Evolutionary conservation across 352 stramenopile genomes (phyloP), one percentile per base, ranked within the genome.

Genomic region (Globisporangium nodosum): DNA sequence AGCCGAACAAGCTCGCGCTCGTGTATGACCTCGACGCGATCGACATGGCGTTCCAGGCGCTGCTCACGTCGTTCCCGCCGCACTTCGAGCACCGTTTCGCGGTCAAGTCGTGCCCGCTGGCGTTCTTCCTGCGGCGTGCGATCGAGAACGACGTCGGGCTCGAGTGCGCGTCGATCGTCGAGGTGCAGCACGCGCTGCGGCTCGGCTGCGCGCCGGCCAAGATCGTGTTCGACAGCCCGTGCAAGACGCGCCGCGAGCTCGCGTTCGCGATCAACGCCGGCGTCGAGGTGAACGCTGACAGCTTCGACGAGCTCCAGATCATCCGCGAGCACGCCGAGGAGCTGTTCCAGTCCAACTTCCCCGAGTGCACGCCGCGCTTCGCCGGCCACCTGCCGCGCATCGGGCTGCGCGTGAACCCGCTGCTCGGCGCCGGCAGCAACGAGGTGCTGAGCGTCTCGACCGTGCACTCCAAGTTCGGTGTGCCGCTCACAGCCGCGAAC

Each of bases 151-250:
- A 87, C 47, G 73, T 91, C 21, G 85, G 85, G 0, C 65, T 90
- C 45, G 85, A 91, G 64, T 93, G 85, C 45, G 85, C 85, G n/a
- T 95, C 85, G 1, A 77, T 95, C 33, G 63, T 90, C 8, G 85
- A 95, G 61, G 85, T 93, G 13, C 74, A 90, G 58, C 85, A 95
- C 50, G 84, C 85, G 8, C 66, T 95, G 43, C 70, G 73, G 5
- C 69, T 92, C 37, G 80, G 81, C 2, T 95, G 84, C 31, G 51
- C 80, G 42, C 80, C 82, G 31, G 69, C 86, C 56, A 81, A 81
- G 24, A 83, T 97, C 40, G 88, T 98, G 8, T 98, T 96, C 61
- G 92, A 98, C 67, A 96, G 81, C 65, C 92, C 92, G 1, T 96
- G 85, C 73, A 98, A 98, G 63, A 98, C 92, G 3, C 66, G 76